phyloP scores from a whole-genome alignment of 2,329 filamentous ascomycete species.

The Trichocomaceae sp. region DNA sequence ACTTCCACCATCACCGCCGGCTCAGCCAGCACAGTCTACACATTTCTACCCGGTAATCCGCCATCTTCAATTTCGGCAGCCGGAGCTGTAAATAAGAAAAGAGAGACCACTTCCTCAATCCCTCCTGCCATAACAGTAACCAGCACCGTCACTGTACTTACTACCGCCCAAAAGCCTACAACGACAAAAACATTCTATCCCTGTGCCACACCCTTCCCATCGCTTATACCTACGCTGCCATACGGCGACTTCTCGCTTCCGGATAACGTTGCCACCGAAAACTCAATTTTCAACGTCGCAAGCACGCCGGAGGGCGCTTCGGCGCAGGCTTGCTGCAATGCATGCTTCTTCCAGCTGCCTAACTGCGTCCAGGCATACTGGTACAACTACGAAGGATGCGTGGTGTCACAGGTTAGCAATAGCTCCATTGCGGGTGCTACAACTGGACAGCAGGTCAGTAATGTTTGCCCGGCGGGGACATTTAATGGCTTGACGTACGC shows the following conservation, averaged over 20 bases:
- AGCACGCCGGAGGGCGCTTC: slow-evolving; percentile 1
- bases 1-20: slow-evolving; percentile 4
- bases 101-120: not conserved
- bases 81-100: not conserved
- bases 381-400: slow-evolving; percentile 12
- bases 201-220: slow-evolving; percentile 10
- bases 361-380: slow-evolving; percentile 12
- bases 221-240: slow-evolving; percentile 3
- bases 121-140: not conserved
- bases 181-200: slow-evolving; percentile 5
- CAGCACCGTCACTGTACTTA: slow-evolving; percentile 4
- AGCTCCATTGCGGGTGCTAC: slow-evolving; percentile 1
- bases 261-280: slow-evolving; percentile 1
- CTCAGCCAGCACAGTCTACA: slow-evolving; percentile 6
- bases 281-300: not conserved
- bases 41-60: slow-evolving; percentile 9
- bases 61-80: not conserved
- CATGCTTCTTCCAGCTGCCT: slow-evolving; percentile 11
- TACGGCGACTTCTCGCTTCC: slow-evolving; percentile 8
- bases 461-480: slow-evolving; percentile 4
- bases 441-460: slow-evolving; percentile 2
- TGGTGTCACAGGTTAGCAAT: slow-evolving; percentile 9
- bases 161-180: not conserved
- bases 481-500: slow-evolving; percentile 7
- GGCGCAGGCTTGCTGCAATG: slow-evolving; percentile 11